phyloP scores from a whole-genome alignment of 768 basidiomycete species.

The Collybiopsis luxurians region DNA sequence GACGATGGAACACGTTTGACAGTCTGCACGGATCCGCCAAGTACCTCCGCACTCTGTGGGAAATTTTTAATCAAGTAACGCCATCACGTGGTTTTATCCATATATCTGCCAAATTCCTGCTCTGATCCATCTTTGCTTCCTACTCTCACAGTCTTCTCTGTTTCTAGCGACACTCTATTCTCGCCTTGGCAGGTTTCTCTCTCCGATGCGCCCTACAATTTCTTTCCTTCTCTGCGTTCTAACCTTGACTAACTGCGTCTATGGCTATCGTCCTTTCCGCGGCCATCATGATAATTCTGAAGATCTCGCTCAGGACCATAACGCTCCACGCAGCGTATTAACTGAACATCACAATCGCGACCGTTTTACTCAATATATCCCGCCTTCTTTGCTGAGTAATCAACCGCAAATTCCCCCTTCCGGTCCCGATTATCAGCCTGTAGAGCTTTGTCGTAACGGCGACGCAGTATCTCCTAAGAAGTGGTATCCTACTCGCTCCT shows the following conservation, averaged over 20 bases:
- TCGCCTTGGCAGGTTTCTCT: not conserved
- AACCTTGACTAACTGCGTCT: not conserved
- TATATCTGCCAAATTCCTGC: not conserved
- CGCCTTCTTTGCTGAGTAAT: not conserved
- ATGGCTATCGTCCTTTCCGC: not conserved
- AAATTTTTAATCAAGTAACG: not conserved
- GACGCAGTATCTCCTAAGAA: too few relatives aligned
- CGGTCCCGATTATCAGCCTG: not conserved
- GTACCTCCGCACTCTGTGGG: too few relatives aligned
- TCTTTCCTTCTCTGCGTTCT: not conserved
- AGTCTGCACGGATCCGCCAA: too few relatives aligned
- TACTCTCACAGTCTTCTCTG: not conserved
- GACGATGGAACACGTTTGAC: too few relatives aligned
- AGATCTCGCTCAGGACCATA: not conserved
- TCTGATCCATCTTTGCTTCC: not conserved
- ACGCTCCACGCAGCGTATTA: not conserved
- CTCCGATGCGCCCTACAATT: not conserved
- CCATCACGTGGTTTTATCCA: not conserved
- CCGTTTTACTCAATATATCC: not conserved
- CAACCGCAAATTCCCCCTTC: not conserved
- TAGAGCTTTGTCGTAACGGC: too few relatives aligned
- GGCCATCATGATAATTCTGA: not conserved
- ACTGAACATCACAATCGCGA: not conserved
- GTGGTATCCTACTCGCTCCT: too few relatives aligned
- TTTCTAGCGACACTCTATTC: slow-evolving; percentile 2